Evolutionary conservation across 2,329 filamentous ascomycete species (phyloP), one percentile per base, ranked within the genome.

Genomic region (Colletotrichum karsti): DNA sequence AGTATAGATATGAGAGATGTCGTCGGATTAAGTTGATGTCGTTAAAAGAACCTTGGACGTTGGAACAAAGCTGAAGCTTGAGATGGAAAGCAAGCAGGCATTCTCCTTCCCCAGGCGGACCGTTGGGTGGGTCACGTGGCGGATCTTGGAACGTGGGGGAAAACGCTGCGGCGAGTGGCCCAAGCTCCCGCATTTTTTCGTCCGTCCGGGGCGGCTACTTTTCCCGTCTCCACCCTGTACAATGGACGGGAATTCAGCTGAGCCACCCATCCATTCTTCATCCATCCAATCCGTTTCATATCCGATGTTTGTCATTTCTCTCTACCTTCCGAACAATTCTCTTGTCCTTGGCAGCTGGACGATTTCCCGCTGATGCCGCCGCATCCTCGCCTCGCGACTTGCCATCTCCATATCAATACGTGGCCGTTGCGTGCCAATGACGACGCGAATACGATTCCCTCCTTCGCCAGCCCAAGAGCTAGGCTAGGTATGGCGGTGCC

Each of bases 51-150:
- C 30, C 28, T 39, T 12, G n/a, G 46, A 54, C 46, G 59, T 67
- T 58, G 30, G 44, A 64, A 67, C 64, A 69, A 50, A 61, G 66
- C 55, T 44, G 33, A 55, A 69, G 54, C 42, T 55, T 58, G 41
- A 50, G 53, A 58, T 39, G 51, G 28, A 28, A 33, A 22, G 20
- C 22, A 58, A 41, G 33, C 57, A 60, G 39, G 53, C 44, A 67
- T 65, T 22, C 64, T 66, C 57, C 48, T 67, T 42, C 60, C 48
- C 28, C 28, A 18, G 46, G 13, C 28, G 39, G 24, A 37, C 64
- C 30, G 28, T 20, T 24, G 28, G 26, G 22, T 54, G 53, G 64
- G 46, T 67, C 64, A 67, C 64, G 64, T 67, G 64, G n/a, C 28
- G 33, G 60, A 37, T 24, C 13, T 22, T 39, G 37, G 18, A 50